These are phyloP conservation scores for Floccularia luteovirens DNA, from an alignment of 768 basidiomycete genomes.

Conservation along the genomic window DNA sequence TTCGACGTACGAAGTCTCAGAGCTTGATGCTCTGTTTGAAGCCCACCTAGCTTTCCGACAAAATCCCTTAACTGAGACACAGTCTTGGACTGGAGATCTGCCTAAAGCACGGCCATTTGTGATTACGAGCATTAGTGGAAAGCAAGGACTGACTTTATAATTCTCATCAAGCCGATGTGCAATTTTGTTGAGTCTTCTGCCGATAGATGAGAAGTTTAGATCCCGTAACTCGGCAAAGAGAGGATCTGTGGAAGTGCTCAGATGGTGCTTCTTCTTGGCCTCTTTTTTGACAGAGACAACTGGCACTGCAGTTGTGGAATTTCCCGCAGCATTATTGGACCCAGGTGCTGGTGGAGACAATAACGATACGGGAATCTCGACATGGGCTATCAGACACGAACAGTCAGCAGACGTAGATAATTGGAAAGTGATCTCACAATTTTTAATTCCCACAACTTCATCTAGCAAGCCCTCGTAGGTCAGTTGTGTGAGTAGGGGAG, in stretches of 20 bases:
- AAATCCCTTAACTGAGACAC: conserved; percentile 90
- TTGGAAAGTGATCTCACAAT: conserved; percentile 52
- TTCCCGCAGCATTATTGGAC: conserved; percentile 28
- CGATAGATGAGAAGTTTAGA: conserved; percentile 87
- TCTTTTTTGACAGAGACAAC: conserved; percentile 57
- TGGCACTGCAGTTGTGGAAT: conserved; percentile 25
- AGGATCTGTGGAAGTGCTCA: conserved; percentile 72
- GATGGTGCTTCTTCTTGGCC: conserved; percentile 83
- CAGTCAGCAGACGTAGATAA: conserved; percentile 5
- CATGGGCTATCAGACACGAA: conserved; percentile 45
- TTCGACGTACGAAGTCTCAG: conserved; percentile 72
- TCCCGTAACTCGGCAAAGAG: conserved; percentile 82
- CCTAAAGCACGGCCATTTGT: conserved; percentile 41
- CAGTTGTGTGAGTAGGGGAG: conserved; percentile 89
- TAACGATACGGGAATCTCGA: conserved; percentile 71
- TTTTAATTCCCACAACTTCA: conserved; percentile 84
- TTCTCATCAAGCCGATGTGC: conserved; percentile 87
- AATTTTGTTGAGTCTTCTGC: conserved; percentile 69
- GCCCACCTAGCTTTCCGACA: conserved; percentile 88
- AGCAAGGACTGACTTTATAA: conserved; percentile 56
- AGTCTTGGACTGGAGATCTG: conserved; percentile 81
- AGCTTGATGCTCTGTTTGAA: conserved; percentile 89
- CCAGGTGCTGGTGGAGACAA: conserved; percentile 48
- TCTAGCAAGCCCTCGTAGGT: conserved; percentile 97
- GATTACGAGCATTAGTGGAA: conserved; percentile 4